Percentiles rank a stretch among this genome's conserved stretches.
Conservation (phyloP, 768 basidiomycete genomes). For the Tylopilus sp. region DNA sequence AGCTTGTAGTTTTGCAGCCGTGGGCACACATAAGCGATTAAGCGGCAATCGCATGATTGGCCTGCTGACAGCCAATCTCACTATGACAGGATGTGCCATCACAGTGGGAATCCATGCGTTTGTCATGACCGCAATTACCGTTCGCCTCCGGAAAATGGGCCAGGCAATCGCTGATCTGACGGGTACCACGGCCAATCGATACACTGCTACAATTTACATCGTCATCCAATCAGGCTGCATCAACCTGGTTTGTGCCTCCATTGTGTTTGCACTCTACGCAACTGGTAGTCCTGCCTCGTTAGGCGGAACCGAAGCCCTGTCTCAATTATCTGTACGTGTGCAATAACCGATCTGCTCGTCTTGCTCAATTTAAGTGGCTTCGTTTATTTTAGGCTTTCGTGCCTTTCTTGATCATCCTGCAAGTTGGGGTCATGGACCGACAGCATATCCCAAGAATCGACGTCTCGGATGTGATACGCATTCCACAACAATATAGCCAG, state of each 20-base stretch:
- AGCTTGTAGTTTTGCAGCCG: neutral
- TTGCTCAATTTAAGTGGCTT: neutral
- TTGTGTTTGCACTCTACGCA: neutral
- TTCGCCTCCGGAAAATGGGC: neutral
- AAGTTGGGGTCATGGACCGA: neutral
- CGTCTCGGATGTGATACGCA: no score
- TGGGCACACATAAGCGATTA: neutral
- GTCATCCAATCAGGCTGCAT: neutral
- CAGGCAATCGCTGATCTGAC: neutral
- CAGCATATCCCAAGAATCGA: neutral
- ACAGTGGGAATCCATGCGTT: neutral
- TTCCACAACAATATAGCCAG: no score
- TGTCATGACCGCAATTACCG: neutral
- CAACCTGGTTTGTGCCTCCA: no score
- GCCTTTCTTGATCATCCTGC: neutral
- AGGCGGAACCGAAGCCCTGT: neutral
- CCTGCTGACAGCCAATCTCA: neutral
- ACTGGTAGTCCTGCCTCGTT: neutral
- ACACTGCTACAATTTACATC: neutral
- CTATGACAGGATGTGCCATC: neutral
- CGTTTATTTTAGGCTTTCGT: neutral
- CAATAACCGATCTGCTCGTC: no score
- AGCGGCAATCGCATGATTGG: neutral
- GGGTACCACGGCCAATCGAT: neutral
- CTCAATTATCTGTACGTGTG: neutral